Evolutionary conservation across 805 yeast genomes (phyloP).

Genomic region (Diddensiella transvaalensis): DNA sequence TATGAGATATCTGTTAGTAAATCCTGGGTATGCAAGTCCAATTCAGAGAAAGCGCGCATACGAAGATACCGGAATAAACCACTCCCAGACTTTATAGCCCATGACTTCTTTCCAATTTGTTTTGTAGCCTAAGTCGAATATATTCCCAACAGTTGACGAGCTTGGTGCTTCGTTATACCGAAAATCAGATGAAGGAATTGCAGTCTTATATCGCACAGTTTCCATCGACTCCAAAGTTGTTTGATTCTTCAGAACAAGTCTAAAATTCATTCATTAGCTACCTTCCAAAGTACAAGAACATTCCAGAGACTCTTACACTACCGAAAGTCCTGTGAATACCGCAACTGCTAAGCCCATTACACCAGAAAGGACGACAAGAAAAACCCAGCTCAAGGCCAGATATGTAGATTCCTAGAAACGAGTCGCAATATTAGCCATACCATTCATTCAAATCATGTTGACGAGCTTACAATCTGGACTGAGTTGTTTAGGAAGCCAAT

Average conservation of each 20-base stretch:
- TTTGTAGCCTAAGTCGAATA: slow-evolving; percentile 67
- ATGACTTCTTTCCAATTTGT: slow-evolving; percentile 66
- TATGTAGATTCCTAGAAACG: slow-evolving; percentile 28
- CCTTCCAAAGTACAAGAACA: neutral
- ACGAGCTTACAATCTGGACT: neutral
- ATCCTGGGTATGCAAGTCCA: too few relatives aligned
- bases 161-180: slow-evolving; percentile 43
- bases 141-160: slow-evolving; percentile 52
- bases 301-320: slow-evolving; percentile 21
- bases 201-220: slow-evolving; percentile 34
- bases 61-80: slow-evolving; percentile 62
- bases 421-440: too few relatives aligned
- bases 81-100: slow-evolving; percentile 64
- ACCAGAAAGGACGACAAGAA: slow-evolving; percentile 53
- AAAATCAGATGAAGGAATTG: slow-evolving; percentile 32
- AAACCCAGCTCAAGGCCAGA: slow-evolving; percentile 56
- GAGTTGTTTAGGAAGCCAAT: slow-evolving; percentile 26
- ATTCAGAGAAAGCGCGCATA: slow-evolving; percentile 20
- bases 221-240: slow-evolving; percentile 77
- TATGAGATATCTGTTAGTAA: too few relatives aligned
- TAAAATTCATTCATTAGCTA: too few relatives aligned
- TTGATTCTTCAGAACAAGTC: slow-evolving; percentile 54
- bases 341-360: slow-evolving; percentile 55
- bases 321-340: slow-evolving; percentile 50
- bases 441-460: too few relatives aligned